Percentiles rank a stretch among this genome's conserved stretches.
These are phyloP conservation scores for Beauveria varroae DNA, from an alignment of 2,329 filamentous ascomycete species.

Conservation along the genomic window DNA sequence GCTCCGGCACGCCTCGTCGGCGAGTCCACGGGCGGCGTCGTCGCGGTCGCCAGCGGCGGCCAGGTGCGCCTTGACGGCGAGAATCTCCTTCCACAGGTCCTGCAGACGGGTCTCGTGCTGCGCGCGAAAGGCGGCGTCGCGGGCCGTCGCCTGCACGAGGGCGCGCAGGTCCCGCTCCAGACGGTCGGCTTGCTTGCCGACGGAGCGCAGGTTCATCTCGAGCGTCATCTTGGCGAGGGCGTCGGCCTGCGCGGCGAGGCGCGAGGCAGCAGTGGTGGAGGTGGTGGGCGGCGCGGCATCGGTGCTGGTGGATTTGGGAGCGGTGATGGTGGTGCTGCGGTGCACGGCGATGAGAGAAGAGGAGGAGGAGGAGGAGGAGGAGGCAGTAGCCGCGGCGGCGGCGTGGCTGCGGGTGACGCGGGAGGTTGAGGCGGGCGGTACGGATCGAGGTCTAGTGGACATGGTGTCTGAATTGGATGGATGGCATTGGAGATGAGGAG, in stretches of 20 bases:
- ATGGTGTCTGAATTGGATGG: background rate
- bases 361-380: background rate
- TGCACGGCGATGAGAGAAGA: background rate
- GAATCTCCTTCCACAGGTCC: slow-evolving; percentile 24
- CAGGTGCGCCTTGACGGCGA: slow-evolving; percentile 20
- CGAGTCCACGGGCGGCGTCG: slow-evolving; percentile 2
- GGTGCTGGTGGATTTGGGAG: background rate
- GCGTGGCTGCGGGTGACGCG: slow-evolving; percentile 2
- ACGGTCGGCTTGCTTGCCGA: slow-evolving; percentile 21
- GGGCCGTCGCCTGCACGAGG: slow-evolving; percentile 19
- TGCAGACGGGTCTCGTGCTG: slow-evolving; percentile 23
- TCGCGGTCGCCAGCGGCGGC: slow-evolving; percentile 15
- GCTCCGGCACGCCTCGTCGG: slow-evolving; percentile 16
- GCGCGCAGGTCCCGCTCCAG: slow-evolving; percentile 23
- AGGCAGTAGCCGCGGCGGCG: background rate
- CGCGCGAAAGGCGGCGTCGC: slow-evolving; percentile 22
- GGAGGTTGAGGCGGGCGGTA: background rate
- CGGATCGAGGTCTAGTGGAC: slow-evolving; percentile 3
- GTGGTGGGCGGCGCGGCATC: background rate
- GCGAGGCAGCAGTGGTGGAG: background rate
- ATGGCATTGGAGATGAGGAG: background rate
- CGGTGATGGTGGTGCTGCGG: background rate
- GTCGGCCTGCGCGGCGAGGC: slow-evolving; percentile 22
- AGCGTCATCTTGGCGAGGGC: slow-evolving; percentile 29
- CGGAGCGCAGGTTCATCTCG: slow-evolving; percentile 27